Conservation (phyloP, 1,139 yeast species). For the Taphrina sp. region DNA sequence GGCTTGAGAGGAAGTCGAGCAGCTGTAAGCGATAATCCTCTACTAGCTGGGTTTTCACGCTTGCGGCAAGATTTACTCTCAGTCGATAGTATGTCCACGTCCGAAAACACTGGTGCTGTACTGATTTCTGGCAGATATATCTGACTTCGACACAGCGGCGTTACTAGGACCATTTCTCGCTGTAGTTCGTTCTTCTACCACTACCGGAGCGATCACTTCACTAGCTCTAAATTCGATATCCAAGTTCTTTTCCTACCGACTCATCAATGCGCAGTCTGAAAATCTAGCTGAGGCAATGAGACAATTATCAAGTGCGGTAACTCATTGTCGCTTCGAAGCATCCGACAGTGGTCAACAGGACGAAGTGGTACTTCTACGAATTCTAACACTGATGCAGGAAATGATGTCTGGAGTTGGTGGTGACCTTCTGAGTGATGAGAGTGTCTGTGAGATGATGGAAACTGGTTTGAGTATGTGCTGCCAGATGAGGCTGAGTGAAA, state of each 20-base stretch:
- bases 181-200: slow-evolving; percentile 79
- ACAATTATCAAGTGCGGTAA: slow-evolving; percentile 69
- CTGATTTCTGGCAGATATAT: slow-evolving; percentile 50
- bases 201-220: slow-evolving; percentile 82
- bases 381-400: slow-evolving; percentile 68
- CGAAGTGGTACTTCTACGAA: slow-evolving; percentile 84
- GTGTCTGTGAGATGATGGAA: slow-evolving; percentile 83
- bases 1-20: slow-evolving; percentile 39
- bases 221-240: slow-evolving; percentile 74
- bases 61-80: slow-evolving; percentile 68
- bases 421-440: slow-evolving; percentile 68
- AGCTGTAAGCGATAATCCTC: slow-evolving; percentile 53
- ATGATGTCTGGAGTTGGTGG: slow-evolving; percentile 68
- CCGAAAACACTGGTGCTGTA: too few relatives aligned
- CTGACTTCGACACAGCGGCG: slow-evolving; percentile 66
- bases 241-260: slow-evolving; percentile 64
- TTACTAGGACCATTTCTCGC: slow-evolving; percentile 81
- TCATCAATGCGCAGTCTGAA: slow-evolving; percentile 50
- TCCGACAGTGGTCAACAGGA: slow-evolving; percentile 89
- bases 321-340: slow-evolving; percentile 95
- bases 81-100: slow-evolving; percentile 45
- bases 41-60: slow-evolving; percentile 77
- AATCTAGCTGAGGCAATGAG: slow-evolving; percentile 54
- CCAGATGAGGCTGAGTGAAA: slow-evolving; percentile 87
- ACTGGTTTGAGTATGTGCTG: slow-evolving; percentile 91